Base-by-base conservation (phyloP, 1,284 basidiomycete species). In the Ustilago crameri region DNA sequence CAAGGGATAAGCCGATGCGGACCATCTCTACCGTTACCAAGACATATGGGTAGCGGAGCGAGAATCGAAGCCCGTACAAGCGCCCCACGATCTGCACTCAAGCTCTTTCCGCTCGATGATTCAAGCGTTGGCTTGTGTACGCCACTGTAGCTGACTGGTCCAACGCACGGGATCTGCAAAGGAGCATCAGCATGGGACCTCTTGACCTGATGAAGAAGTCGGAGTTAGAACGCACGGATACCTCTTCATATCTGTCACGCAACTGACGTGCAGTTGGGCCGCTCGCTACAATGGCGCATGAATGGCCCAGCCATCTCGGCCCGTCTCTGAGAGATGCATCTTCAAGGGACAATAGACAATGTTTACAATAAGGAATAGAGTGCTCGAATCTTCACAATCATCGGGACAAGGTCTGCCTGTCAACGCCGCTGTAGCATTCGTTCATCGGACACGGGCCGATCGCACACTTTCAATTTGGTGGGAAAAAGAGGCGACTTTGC, bases 391-490 rank as follows among this genome's bases (percentile, higher is more conserved):
- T n/a, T n/a, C n/a, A n/a, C n/a, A n/a, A n/a, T n/a, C n/a, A n/a
- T n/a, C n/a, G n/a, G n/a, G n/a, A n/a, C n/a, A n/a, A n/a, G n/a
- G n/a, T n/a, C n/a, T 43, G 20, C 41, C 20, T 56, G 54, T 43
- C 53, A 55, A 56, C 54, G 15, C 40, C 30, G 32, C 42, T 57
- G 55, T 57, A 40, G 35, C 20, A 50, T 51, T 57, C 55, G 55
- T 27, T 57, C 47, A 57, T 57, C 42, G 46, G 23, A 34, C 47
- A 30, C 45, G 9, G 27, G 12, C 12, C 32, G 20, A 22, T n/a
- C 9, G 9, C 38, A 20, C 18, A 18, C 17, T 9, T 9, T n/a
- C 18, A 20, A 3, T 40, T 18, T 9, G 15, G 18, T 40, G 17
- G 17, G 38, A 40, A 15, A 18, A 18, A 40, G 18, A n/a, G 38